phyloP scores from a whole-genome alignment of 2,329 filamentous ascomycete genomes.

The Cylindrodendrum hubeiense region DNA sequence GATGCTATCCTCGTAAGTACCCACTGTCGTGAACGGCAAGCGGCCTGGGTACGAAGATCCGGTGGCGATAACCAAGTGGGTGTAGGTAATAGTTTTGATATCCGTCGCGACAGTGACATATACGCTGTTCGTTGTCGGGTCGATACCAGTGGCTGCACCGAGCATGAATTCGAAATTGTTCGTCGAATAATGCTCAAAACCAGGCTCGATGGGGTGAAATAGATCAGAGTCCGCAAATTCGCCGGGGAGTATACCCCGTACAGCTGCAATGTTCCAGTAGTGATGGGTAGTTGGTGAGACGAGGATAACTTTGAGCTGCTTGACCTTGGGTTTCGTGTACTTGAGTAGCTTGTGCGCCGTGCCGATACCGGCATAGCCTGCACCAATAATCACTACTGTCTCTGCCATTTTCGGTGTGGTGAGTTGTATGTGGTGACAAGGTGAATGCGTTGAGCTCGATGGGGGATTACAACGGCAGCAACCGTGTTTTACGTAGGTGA shows the following conservation, averaged over 20 bases:
- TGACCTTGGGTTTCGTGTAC: not conserved
- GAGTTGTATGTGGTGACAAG: not conserved
- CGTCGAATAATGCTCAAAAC: not conserved
- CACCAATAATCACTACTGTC: not conserved
- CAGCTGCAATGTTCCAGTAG: constrained; percentile 10
- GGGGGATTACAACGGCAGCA: not conserved
- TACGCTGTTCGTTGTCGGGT: not conserved
- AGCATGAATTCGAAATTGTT: not conserved
- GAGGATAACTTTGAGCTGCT: constrained; percentile 6
- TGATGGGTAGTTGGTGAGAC: constrained; percentile 8
- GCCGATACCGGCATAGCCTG: not conserved
- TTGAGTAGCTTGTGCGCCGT: not conserved
- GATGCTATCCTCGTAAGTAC: not conserved
- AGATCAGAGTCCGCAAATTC: not conserved
- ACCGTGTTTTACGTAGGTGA: not conserved
- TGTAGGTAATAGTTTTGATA: not conserved
- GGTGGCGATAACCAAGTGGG: not conserved
- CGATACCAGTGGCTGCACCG: not conserved
- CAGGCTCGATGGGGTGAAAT: not conserved
- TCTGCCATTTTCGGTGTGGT: not conserved
- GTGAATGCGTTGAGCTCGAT: not conserved
- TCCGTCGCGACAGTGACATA: not conserved
- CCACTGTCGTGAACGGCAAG: not conserved
- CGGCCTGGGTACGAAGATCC: not conserved
- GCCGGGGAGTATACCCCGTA: constrained; percentile 1